A percentile compares a stretch with the other conserved stretches of the same genome.
Conservation (phyloP, 106 monocot genomes). For the Iris macrosiphon region DNA sequence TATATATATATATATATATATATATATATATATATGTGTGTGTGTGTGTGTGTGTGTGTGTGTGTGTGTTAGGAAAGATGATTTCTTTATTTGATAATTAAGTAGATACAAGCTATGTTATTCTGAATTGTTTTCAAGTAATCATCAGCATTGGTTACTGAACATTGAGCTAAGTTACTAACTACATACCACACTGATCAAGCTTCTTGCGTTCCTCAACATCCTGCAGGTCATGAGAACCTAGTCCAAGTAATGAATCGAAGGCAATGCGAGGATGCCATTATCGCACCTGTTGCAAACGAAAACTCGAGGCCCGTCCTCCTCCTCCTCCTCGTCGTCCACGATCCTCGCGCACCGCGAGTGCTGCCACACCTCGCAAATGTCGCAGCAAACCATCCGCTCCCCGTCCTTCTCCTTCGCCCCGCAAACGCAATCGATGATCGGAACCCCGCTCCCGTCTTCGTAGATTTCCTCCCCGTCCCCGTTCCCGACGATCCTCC, state of each 20-base stretch:
- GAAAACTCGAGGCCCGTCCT: conserved; percentile 42
- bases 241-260: conserved; percentile 28
- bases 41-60: too few relatives aligned
- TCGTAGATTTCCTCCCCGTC: conserved; percentile 26
- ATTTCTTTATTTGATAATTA: too few relatives aligned
- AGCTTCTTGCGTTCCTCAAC: too few relatives aligned
- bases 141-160: too few relatives aligned
- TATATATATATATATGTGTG: too few relatives aligned
- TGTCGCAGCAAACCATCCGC: conserved; percentile 66
- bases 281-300: conserved; percentile 62
- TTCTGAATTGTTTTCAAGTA: too few relatives aligned
- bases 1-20: too few relatives aligned
- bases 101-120: too few relatives aligned
- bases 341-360: conserved; percentile 51
- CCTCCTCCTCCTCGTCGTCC: conserved; percentile 37
- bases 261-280: conserved; percentile 46
- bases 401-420: conserved; percentile 83
- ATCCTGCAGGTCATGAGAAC: too few relatives aligned
- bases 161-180: too few relatives aligned
- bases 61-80: too few relatives aligned
- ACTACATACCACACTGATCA: too few relatives aligned
- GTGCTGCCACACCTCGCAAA: conserved; percentile 90
- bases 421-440: conserved; percentile 74
- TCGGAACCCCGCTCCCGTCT: conserved; percentile 15
- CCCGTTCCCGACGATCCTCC: conserved; percentile 10